phyloP scores from a whole-genome alignment of 768 basidiomycete genomes.

The Sistotremastrum niveocremeum region DNA sequence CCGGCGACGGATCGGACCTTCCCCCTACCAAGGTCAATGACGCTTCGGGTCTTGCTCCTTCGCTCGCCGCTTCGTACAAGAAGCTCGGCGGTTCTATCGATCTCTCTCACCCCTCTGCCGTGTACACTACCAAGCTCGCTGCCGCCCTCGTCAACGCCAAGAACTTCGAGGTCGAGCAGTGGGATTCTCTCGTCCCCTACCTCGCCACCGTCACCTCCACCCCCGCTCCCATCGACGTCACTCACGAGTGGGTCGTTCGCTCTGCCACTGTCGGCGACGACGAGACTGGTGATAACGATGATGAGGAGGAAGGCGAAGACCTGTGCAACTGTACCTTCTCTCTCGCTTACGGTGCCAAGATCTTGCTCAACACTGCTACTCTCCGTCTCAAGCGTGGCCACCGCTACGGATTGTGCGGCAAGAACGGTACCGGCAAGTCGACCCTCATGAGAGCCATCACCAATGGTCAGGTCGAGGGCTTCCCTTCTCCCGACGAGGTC shows the following conservation, averaged over 20 bases:
- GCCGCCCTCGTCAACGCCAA: constrained; percentile 79
- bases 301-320: constrained; percentile 97
- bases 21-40: constrained; percentile 75
- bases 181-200: constrained; percentile 74
- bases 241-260: constrained; percentile 81
- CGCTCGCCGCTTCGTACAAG: constrained; percentile 71
- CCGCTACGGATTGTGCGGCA: constrained; percentile 96
- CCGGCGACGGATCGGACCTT: constrained; percentile 83
- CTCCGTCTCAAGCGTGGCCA: constrained; percentile 98
- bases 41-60: constrained; percentile 45
- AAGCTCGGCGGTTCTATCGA: constrained; percentile 53
- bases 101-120: constrained; percentile 40
- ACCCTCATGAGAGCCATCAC: constrained; percentile 89
- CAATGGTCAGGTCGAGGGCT: constrained; percentile 95
- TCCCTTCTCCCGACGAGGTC: constrained; percentile 94
- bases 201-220: constrained; percentile 49
- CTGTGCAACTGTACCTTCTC: constrained; percentile 99
- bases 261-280: constrained; percentile 69
- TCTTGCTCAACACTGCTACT: constrained; percentile 88
- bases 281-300: constrained; percentile 56
- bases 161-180: constrained; percentile 83
- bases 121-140: constrained; percentile 70
- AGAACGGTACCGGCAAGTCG: constrained; percentile 97
- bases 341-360: constrained; percentile 97
- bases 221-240: constrained; percentile 52